phyloP scores from a whole-genome alignment of 352 stramenopile genomes.

The Pythium phragmitis region DNA sequence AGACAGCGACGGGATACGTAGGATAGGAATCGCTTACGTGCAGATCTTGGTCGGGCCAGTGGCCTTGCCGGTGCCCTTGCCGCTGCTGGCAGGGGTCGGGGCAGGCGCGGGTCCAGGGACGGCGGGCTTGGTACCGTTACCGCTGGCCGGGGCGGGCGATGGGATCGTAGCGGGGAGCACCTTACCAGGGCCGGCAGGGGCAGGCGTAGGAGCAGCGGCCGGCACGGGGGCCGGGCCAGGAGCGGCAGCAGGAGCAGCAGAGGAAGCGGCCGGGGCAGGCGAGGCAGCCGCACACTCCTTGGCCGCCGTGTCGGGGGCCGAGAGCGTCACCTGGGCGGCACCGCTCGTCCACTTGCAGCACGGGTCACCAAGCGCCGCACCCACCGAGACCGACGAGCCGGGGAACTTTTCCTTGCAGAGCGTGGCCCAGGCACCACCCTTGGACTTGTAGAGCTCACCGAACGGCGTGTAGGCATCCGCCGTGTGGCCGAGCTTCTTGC shows the following conservation, averaged over 20 bases:
- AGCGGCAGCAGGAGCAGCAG: background rate
- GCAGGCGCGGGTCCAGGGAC: background rate
- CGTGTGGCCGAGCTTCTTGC: conserved; percentile 16
- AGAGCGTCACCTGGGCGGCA: background rate
- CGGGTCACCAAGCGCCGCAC: conserved; percentile 10
- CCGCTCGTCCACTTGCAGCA: conserved; percentile 8
- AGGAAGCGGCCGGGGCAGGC: background rate
- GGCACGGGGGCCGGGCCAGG: background rate
- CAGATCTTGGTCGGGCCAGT: conserved; percentile 17
- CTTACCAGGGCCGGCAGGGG: background rate
- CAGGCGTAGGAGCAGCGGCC: background rate
- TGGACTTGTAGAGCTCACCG: conserved; percentile 9
- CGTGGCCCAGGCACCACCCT: conserved; percentile 14
- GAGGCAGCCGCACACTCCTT: background rate
- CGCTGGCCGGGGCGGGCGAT: background rate
- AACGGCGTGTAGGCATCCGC: conserved; percentile 12
- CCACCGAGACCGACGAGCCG: conserved; percentile 4
- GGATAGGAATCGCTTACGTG: background rate
- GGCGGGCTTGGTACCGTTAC: background rate
- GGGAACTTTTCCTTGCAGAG: conserved; percentile 22
- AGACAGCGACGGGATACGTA: conserved; percentile 3
- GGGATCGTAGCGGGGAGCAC: background rate
- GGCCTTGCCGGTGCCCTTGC: background rate
- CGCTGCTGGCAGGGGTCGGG: background rate
- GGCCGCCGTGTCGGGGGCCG: background rate